phyloP scores from a whole-genome alignment of 2,329 filamentous ascomycete species.

The Colletotrichum brevisporum region DNA sequence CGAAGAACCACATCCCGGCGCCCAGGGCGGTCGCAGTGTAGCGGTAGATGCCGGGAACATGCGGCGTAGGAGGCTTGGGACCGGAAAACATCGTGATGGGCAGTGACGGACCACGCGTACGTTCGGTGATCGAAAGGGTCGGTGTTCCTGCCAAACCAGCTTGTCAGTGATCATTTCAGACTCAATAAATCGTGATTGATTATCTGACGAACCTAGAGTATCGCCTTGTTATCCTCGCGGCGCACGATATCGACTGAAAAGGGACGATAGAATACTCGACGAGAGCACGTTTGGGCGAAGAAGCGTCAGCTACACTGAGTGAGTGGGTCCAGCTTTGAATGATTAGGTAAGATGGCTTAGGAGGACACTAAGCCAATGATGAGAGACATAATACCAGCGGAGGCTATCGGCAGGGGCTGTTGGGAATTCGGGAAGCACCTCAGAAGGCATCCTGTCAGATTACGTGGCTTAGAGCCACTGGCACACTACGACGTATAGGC shows the following conservation, averaged over 20 bases:
- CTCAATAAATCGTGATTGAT: background rate
- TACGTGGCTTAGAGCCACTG: too few species aligned
- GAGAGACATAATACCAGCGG: background rate
- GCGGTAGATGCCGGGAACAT: slow-evolving; percentile 78
- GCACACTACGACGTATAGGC: too few species aligned
- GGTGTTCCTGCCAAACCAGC: background rate
- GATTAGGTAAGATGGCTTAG: slow-evolving; percentile 33
- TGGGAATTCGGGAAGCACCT: too few species aligned
- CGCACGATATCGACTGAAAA: slow-evolving; percentile 6
- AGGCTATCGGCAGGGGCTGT: too few species aligned
- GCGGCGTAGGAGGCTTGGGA: slow-evolving; percentile 60
- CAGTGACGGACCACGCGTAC: slow-evolving; percentile 10
- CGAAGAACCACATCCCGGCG: slow-evolving; percentile 99
- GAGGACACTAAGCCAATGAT: background rate
- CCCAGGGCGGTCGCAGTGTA: slow-evolving; percentile 89
- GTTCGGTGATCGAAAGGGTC: slow-evolving; percentile 6
- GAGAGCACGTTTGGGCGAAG: background rate
- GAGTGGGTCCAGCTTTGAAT: slow-evolving; percentile 16
- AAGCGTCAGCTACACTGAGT: background rate
- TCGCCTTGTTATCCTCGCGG: slow-evolving; percentile 2
- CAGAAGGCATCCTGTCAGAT: too few species aligned
- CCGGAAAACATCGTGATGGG: slow-evolving; percentile 31
- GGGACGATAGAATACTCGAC: slow-evolving; percentile 1
- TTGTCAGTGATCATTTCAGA: slow-evolving; percentile 2
- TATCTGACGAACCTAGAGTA: slow-evolving; percentile 5